These are phyloP conservation scores for Colletotrichum navitas DNA, from an alignment of 2,329 filamentous ascomycete genomes.

Conservation along the genomic window DNA sequence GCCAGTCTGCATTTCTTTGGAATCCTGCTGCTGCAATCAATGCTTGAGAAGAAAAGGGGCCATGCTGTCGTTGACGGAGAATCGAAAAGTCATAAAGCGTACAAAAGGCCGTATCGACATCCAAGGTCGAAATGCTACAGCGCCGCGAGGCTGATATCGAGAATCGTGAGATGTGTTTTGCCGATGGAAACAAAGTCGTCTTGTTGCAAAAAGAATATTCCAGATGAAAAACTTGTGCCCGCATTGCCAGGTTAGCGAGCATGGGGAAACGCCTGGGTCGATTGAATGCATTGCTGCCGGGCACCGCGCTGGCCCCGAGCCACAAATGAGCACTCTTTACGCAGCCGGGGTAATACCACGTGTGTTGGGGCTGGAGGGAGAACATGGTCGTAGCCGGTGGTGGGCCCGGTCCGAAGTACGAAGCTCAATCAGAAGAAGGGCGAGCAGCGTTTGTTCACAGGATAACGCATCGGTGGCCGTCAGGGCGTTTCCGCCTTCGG, in stretches of 20 bases:
- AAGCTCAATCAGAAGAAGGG: not conserved
- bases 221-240: not conserved
- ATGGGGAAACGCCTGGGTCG: conserved; percentile 16
- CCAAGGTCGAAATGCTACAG: not conserved
- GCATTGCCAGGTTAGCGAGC: conserved; percentile 11
- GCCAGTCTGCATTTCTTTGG: conserved; percentile 1
- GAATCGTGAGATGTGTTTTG: conserved; percentile 20
- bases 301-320: conserved; percentile 5
- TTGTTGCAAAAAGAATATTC: conserved; percentile 1
- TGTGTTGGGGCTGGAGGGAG: not conserved
- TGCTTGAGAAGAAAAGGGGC: conserved; percentile 7
- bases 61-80: conserved; percentile 21
- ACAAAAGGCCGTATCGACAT: conserved; percentile 34
- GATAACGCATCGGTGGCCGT: conserved; percentile 47
- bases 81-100: conserved; percentile 35
- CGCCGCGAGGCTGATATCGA: conserved; percentile 4
- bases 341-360: not conserved
- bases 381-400: not conserved
- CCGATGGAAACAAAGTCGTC: conserved; percentile 17
- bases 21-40: conserved; percentile 18
- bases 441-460: conserved; percentile 33
- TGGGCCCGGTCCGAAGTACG: not conserved
- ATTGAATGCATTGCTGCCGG: conserved; percentile 11
- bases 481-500: conserved; percentile 47
- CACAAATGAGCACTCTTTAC: not conserved